Evolutionary conservation across 2,329 filamentous ascomycete species (phyloP).

Genomic region (Fusarium newnesense): DNA sequence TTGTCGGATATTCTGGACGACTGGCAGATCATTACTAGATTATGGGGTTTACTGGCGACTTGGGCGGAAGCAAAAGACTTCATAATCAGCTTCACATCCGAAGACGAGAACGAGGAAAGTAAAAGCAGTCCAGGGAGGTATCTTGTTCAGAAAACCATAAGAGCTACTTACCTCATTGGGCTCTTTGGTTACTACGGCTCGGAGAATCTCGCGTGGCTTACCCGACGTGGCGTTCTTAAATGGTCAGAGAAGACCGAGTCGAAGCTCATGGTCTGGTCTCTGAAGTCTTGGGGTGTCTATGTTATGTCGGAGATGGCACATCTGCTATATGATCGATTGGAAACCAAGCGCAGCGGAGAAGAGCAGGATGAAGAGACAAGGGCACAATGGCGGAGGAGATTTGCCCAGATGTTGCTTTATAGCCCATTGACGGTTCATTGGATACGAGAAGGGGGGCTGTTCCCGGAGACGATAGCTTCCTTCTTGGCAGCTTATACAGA

Average conservation of each 20-base stretch:
- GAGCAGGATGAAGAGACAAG: neutral
- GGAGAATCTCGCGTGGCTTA: conserved; percentile 21
- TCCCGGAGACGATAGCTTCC: conserved; percentile 17
- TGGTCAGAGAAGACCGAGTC: conserved; percentile 12
- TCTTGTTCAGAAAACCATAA: neutral
- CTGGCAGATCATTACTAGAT: conserved; percentile 29
- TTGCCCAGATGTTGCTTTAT: conserved; percentile 16
- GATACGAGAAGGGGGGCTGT: conserved; percentile 6
- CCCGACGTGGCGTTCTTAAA: conserved; percentile 3
- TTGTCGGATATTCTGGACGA: conserved; percentile 29
- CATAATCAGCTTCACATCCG: neutral
- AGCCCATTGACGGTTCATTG: conserved; percentile 25
- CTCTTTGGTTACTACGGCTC: conserved; percentile 11
- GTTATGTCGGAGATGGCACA: conserved; percentile 20
- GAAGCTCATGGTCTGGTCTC: conserved; percentile 20
- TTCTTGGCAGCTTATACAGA: conserved; percentile 24
- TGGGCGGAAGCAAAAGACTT: conserved; percentile 26
- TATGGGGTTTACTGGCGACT: conserved; percentile 20
- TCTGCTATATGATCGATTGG: conserved; percentile 3
- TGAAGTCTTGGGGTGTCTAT: conserved; percentile 13
- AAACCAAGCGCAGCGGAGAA: neutral
- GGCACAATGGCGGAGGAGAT: conserved; percentile 13
- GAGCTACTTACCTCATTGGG: conserved; percentile 5
- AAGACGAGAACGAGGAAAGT: neutral
- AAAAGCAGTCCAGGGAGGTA: neutral